Base-by-base conservation (phyloP, 2,329 filamentous ascomycete species). In the Polytolypa hystricis region DNA sequence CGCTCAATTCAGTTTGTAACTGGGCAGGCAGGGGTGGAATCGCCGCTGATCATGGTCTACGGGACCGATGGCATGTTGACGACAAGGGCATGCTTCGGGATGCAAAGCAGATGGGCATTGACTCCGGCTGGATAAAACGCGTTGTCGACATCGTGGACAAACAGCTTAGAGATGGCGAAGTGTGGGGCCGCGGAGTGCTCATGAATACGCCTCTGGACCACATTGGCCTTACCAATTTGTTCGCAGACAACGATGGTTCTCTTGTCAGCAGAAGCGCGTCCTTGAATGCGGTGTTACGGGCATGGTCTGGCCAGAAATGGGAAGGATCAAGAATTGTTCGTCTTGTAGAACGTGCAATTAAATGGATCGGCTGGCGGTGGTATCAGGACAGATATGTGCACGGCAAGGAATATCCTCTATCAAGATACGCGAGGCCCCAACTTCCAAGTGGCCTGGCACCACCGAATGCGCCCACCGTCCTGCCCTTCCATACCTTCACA, bases 401-500 rank as follows among this genome's bases (percentile, higher is more conserved):
- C 38, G 70, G 69, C 44, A 66, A 69, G 45, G 68, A 75, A 38
- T 71, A 75, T 15, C 61, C 72, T 3, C 47, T 62, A 5, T 69
- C 69, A 8, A 69, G 64, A 46, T 95, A 95, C 56, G 62, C 66
- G 21, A 70, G 91, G 35, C 83, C 84, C 8, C 77, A 76, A 41
- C 65, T 93, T 8, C 91, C 89, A 3, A 60, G 69, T 3, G 72
- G 71, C 28, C 67, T 98, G 20, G 73, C 81, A 1, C 73, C 93
- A 7, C 91, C 91, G 3, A 78, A 83, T 19, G 89, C 91, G 4
- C 91, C 91, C 2, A 98, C 91, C 0, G 87, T 98, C 1, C 69
- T 98, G 1, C 91, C 91, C 0, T 98, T 98, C 53, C 91, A 98
- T 57, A 96, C 91, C 0, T 98, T 98, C 53, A 98, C 91, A 1